Conservation (phyloP, 768 basidiomycete genomes). For the Daedaleopsis nitida region DNA sequence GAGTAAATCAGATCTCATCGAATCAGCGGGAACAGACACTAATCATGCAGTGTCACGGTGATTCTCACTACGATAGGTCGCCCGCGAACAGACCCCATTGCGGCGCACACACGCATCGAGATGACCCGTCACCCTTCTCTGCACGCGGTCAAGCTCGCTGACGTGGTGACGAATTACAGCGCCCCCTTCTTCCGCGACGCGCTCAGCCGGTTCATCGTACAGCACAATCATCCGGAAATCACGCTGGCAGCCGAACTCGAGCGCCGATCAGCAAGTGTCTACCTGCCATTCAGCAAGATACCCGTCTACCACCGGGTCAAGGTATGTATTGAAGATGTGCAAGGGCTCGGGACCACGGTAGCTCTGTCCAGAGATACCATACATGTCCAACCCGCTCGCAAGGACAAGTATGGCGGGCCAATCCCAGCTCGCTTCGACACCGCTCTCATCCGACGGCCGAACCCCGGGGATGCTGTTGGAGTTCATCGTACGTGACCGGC, state of each 20-base stretch:
- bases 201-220: slow-evolving; percentile 7
- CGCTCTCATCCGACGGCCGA: not conserved
- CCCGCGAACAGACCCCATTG: not conserved
- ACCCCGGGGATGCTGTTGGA: not conserved
- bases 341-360: not conserved
- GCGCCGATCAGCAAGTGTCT: not conserved
- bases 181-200: slow-evolving; percentile 5
- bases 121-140: slow-evolving; percentile 6
- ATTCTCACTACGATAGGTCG: too few species aligned
- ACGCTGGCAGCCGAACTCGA: not conserved
- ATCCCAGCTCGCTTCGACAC: slow-evolving; percentile 9
- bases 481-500: not conserved
- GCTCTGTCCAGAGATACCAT: not conserved
- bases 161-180: not conserved
- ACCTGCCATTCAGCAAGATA: not conserved
- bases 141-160: not conserved
- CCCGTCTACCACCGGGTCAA: slow-evolving; percentile 17
- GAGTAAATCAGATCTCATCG: too few species aligned
- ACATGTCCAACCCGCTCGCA: not conserved
- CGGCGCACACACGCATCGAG: not conserved
- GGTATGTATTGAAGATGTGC: not conserved
- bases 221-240: not conserved
- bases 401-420: not conserved
- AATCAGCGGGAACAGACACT: too few species aligned
- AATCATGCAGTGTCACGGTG: too few species aligned